Evolutionary conservation across 257 asterid species (phyloP).

Genomic region (Verbascum thapsus): DNA sequence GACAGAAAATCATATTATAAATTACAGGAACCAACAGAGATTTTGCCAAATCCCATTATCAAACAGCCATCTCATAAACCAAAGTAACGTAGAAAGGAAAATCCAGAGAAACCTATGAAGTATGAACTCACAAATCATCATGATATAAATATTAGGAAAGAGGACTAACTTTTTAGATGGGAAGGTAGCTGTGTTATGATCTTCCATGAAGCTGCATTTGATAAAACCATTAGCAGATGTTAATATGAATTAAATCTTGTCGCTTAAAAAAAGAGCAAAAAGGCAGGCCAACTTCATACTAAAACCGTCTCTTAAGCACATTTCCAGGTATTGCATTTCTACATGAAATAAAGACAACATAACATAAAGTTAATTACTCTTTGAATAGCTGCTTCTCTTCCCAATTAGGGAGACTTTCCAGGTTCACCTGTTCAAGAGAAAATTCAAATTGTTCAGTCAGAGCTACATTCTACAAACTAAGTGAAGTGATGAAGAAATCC

Average conservation of each 20-base stretch:
- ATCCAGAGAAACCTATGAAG: constrained; percentile 4
- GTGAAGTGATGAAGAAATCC: constrained; percentile 11
- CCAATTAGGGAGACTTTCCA: constrained; percentile 92
- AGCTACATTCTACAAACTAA: constrained; percentile 6
- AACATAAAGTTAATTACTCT: constrained; percentile 53
- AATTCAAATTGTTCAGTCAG: constrained; percentile 14
- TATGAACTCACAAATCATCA: constrained; percentile 10
- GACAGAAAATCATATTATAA: not conserved
- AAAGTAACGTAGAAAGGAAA: not conserved
- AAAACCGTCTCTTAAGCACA: constrained; percentile 5
- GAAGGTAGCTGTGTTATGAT: constrained; percentile 97
- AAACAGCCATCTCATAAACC: not conserved
- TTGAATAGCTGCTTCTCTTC: constrained; percentile 96
- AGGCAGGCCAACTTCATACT: not conserved
- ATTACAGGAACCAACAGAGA: not conserved
- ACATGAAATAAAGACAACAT: constrained; percentile 1
- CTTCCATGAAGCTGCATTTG: constrained; percentile 91
- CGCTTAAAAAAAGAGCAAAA: not conserved
- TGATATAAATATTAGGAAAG: constrained; percentile 23
- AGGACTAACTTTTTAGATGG: constrained; percentile 87
- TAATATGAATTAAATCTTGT: not conserved
- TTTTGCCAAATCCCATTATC: not conserved
- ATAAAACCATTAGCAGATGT: constrained; percentile 21
- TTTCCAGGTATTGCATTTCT: constrained; percentile 8
- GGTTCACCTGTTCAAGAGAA: constrained; percentile 66